Percentiles rank a stretch among this genome's conserved stretches.
These are phyloP conservation scores for Diaporthe citrichinensis DNA, from an alignment of 2,329 filamentous ascomycete species.

Conservation along the genomic window DNA sequence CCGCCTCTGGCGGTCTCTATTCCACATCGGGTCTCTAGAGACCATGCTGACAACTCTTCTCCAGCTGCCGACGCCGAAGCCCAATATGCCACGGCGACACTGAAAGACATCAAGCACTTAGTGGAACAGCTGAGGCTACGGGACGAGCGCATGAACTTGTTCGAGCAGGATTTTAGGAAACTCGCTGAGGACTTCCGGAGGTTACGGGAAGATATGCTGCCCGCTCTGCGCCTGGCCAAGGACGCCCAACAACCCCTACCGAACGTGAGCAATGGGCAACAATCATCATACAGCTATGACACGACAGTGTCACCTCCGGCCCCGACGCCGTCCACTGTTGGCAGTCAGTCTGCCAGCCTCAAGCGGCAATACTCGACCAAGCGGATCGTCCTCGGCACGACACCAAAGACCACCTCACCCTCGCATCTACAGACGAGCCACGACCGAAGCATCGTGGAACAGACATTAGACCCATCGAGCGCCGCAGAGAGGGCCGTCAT, in stretches of 20 bases:
- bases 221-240: conserved; percentile 90
- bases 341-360: conserved; percentile 66
- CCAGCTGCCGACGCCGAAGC: conserved; percentile 90
- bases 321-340: conserved; percentile 66
- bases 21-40: conserved; percentile 27
- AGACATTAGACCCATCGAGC: conserved; percentile 76
- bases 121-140: conserved; percentile 91
- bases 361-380: conserved; percentile 83
- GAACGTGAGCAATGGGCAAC: conserved; percentile 57
- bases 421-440: conserved; percentile 79
- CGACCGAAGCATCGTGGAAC: conserved; percentile 75
- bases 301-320: conserved; percentile 69
- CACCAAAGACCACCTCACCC: conserved; percentile 83
- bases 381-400: conserved; percentile 78
- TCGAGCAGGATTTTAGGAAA: conserved; percentile 86
- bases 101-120: conserved; percentile 92
- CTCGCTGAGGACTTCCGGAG: conserved; percentile 91
- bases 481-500: conserved; percentile 77
- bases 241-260: conserved; percentile 92
- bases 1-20: not conserved
- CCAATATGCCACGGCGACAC: conserved; percentile 87
- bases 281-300: conserved; percentile 65
- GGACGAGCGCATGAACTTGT: conserved; percentile 88
- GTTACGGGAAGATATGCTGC: conserved; percentile 90
- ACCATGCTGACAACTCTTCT: conserved; percentile 41